Base-by-base conservation (phyloP, 345 rosid species). In the Eucalyptus decipiens region DNA sequence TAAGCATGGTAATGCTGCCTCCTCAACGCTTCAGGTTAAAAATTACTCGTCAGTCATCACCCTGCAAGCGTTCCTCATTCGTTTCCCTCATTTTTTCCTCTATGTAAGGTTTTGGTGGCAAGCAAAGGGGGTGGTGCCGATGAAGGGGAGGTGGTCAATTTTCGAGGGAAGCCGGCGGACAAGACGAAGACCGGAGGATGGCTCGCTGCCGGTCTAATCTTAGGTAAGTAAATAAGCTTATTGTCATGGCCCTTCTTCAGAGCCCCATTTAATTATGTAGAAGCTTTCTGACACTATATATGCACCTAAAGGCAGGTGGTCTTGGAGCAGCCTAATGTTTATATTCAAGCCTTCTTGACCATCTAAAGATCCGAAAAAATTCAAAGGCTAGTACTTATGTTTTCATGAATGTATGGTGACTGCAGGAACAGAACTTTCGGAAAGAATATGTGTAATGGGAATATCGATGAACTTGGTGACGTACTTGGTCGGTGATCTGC, bases 381-480 rank as follows among this genome's bases (percentile, higher is more conserved):
- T 76, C 42, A 43, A 76, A 6, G 16, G 42, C 15, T 40, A 11
- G 83, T 21, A 3, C 83, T 11, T 19, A 76, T 76, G 28, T 21
- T 76, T 76, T 42, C 28, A 37, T 72, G 47, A 40, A 76, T 37
- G 83, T 21, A 21, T 37, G 45, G 45, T 11, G 47, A 80, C 12
- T 54, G 54, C 93, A 97, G 99, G 97, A 58, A 96, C 95, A 54
- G 98, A 97, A 80, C 95, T 97, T 3, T 96, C 98, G 0, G 99
- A 97, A 91, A 97, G 99, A 90, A 94, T 96, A 90, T 96, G 99
- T 91, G 97, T 94, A 87, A 94, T 97, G 96, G 99, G 99, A 10
- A 96, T 97, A 87, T 94, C 99, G 11, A 96, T 96, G 98, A 97
- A 97, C 85, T 90, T 97, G 48, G 98, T 97, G 89, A 96, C 98